Evolutionary conservation across 495 filamentous ascomycete genomes (phyloP).

Genomic region (Penicillium cinerascens): DNA sequence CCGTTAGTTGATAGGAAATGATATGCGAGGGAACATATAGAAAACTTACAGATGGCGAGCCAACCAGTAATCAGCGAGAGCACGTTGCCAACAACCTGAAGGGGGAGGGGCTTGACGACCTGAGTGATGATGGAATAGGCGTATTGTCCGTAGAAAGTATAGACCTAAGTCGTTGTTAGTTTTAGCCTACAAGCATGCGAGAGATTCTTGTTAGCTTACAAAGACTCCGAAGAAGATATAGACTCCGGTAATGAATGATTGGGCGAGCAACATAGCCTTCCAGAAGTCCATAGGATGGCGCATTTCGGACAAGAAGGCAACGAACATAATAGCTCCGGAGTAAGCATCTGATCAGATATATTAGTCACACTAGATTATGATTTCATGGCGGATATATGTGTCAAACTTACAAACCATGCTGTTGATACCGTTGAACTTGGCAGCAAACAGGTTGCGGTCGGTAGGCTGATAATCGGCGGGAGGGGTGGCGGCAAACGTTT

Average conservation of each 20-base stretch:
- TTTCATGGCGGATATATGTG: neutral
- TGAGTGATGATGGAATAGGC: constrained; percentile 44
- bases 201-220: constrained; percentile 3
- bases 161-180: constrained; percentile 28
- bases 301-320: constrained; percentile 66
- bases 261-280: constrained; percentile 53
- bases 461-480: constrained; percentile 17
- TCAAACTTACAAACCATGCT: constrained; percentile 15
- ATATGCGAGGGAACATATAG: neutral
- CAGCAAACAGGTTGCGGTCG: constrained; percentile 11
- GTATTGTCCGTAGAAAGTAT: constrained; percentile 56
- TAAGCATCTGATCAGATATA: constrained; percentile 26
- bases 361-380: neutral
- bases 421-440: constrained; percentile 20
- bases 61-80: constrained; percentile 49
- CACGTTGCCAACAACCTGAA: constrained; percentile 54
- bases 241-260: constrained; percentile 49
- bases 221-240: constrained; percentile 59
- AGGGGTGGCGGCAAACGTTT: constrained; percentile 13
- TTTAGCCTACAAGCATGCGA: neutral
- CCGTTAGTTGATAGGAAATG: neutral
- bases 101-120: constrained; percentile 32
- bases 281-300: constrained; percentile 58
- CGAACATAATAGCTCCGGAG: constrained; percentile 49
- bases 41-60: constrained; percentile 40